Percentiles rank a stretch among this genome's conserved stretches.
Conservation (phyloP, 495 filamentous ascomycete genomes). For the Xylaria castorea region DNA sequence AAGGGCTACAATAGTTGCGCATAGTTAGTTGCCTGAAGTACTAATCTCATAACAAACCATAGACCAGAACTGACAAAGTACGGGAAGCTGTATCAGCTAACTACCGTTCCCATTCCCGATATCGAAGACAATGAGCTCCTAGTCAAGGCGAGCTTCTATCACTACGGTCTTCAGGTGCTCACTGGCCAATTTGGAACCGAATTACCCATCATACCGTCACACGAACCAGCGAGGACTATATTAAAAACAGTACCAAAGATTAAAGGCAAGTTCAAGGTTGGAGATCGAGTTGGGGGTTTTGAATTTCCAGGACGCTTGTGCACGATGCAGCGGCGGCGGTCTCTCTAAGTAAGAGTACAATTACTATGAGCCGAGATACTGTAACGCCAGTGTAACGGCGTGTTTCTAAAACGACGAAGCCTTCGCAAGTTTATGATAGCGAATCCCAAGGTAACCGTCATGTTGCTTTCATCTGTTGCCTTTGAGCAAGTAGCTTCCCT, state of each 20-base stretch:
- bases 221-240: slow-evolving; percentile 27
- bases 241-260: background rate
- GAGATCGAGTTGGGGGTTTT: slow-evolving; percentile 30
- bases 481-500: slow-evolving; percentile 46
- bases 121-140: slow-evolving; percentile 26
- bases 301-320: slow-evolving; percentile 26
- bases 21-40: background rate
- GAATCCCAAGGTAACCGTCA: slow-evolving; percentile 38
- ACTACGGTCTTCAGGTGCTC: slow-evolving; percentile 28
- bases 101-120: slow-evolving; percentile 2
- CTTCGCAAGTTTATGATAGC: slow-evolving; percentile 45
- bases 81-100: slow-evolving; percentile 24
- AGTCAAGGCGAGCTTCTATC: slow-evolving; percentile 31
- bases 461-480: slow-evolving; percentile 42
- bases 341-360: slow-evolving; percentile 23
- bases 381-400: slow-evolving; percentile 28
- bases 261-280: slow-evolving; percentile 19
- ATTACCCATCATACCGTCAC: slow-evolving; percentile 25
- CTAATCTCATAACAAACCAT: background rate
- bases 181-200: slow-evolving; percentile 16
- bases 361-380: slow-evolving; percentile 32
- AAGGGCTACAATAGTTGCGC: background rate
- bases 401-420: slow-evolving; percentile 42
- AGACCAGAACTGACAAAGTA: slow-evolving; percentile 12
- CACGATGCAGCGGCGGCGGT: slow-evolving; percentile 14